Percentiles rank a stretch among this genome's conserved stretches.
Conservation (phyloP, 2,329 filamentous ascomycete genomes). For the Colletotrichum sidae region DNA sequence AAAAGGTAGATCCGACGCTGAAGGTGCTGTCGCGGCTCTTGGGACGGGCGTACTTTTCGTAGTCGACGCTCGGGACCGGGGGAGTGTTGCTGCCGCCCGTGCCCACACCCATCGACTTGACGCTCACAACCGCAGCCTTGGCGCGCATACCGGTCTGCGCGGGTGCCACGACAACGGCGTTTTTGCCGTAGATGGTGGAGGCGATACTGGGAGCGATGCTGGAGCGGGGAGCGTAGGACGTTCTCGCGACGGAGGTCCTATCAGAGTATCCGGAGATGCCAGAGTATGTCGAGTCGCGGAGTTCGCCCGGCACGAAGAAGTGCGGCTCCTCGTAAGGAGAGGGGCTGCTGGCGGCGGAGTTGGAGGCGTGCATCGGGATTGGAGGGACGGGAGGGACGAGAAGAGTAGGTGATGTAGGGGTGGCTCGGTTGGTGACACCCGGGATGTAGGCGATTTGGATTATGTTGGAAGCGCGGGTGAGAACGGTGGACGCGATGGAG, state of each 20-base stretch:
- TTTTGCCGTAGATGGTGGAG: slow-evolving; percentile 93
- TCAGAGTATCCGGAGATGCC: slow-evolving; percentile 74
- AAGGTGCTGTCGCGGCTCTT: slow-evolving; percentile 70
- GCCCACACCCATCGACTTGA: slow-evolving; percentile 76
- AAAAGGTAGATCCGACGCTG: slow-evolving; percentile 75
- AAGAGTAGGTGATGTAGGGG: slow-evolving; percentile 82
- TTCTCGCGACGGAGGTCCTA: slow-evolving; percentile 70
- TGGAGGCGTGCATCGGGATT: slow-evolving; percentile 78
- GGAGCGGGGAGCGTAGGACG: slow-evolving; percentile 70
- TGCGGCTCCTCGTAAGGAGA: slow-evolving; percentile 79
- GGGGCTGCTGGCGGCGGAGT: slow-evolving; percentile 61
- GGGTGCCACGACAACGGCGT: slow-evolving; percentile 83
- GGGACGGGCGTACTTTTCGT: slow-evolving; percentile 66
- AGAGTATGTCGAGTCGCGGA: slow-evolving; percentile 92
- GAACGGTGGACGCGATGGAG: slow-evolving; percentile 94
- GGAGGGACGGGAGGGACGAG: slow-evolving; percentile 94
- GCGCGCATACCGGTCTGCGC: slow-evolving; percentile 89
- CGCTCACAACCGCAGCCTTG: slow-evolving; percentile 92
- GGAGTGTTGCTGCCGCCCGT: slow-evolving; percentile 69
- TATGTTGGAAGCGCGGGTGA: slow-evolving; percentile 96
- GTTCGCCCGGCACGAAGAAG: slow-evolving; percentile 91
- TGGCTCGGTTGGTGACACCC: slow-evolving; percentile 92
- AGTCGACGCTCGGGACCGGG: slow-evolving; percentile 79
- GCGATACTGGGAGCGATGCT: slow-evolving; percentile 90
- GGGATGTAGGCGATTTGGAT: slow-evolving; percentile 99